Evolutionary conservation across 192 early-diverging fungal species (phyloP).

Genomic region (Podila horticola): DNA sequence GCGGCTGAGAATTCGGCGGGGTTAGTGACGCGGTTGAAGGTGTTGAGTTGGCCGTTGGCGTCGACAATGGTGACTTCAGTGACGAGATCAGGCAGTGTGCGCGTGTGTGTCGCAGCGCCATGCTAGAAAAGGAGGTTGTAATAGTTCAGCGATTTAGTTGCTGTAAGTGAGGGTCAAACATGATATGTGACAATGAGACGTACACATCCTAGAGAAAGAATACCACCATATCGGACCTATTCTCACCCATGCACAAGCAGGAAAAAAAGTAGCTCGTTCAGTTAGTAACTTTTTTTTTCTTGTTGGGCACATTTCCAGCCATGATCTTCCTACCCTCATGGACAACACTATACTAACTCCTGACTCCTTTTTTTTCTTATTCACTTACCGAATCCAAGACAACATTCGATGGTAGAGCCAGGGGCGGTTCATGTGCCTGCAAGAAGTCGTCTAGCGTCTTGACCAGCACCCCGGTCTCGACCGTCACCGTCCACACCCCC

Average conservation of each 20-base stretch:
- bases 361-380: background rate
- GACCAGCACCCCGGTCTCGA: conserved; percentile 30
- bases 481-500: conserved; percentile 17
- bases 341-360: background rate
- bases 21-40: conserved; percentile 18
- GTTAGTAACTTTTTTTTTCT: background rate
- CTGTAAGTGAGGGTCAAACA: background rate
- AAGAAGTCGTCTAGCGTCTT: conserved; percentile 17
- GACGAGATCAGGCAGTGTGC: conserved; percentile 26
- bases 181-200: background rate
- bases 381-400: conserved; percentile 1
- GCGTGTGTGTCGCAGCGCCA: conserved; percentile 23
- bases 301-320: background rate
- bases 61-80: conserved; percentile 29
- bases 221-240: conserved; percentile 7
- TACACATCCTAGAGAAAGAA: conserved; percentile 17
- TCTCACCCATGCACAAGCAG: background rate
- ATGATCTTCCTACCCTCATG: too few relatives aligned
- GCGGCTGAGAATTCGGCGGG: conserved; percentile 29
- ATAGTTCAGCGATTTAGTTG: background rate
- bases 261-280: background rate
- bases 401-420: conserved; percentile 14
- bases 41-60: conserved; percentile 26
- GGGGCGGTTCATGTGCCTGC: conserved; percentile 22
- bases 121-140: background rate